phyloP scores from a whole-genome alignment of 1,139 yeast species.

The Yamadazyma trypodendri region DNA sequence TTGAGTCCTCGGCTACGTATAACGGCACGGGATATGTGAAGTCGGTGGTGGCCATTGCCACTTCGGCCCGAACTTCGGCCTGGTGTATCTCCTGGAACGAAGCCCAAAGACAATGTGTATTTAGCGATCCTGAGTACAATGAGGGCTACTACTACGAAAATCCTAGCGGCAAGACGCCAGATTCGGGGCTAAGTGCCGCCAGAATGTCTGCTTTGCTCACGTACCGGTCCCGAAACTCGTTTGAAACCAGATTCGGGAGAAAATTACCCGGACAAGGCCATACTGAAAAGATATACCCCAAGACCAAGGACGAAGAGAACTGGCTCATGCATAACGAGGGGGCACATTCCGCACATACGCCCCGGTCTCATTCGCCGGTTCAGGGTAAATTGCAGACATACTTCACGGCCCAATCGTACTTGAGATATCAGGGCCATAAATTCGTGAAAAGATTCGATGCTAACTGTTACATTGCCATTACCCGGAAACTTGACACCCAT shows the following conservation, averaged over 20 bases:
- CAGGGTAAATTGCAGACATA: slow-evolving; percentile 68
- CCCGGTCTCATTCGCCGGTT: not conserved
- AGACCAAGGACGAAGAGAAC: slow-evolving; percentile 44
- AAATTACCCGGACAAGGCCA: slow-evolving; percentile 47
- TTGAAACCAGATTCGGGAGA: slow-evolving; percentile 88
- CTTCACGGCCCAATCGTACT: slow-evolving; percentile 92
- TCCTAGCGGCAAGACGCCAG: slow-evolving; percentile 66
- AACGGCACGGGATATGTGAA: slow-evolving; percentile 71
- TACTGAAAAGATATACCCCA: slow-evolving; percentile 25
- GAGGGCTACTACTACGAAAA: slow-evolving; percentile 80
- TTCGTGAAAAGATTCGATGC: slow-evolving; percentile 91
- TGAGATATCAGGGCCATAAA: slow-evolving; percentile 90
- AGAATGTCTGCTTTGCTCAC: slow-evolving; percentile 95
- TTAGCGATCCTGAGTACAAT: slow-evolving; percentile 87
- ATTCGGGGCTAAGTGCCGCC: slow-evolving; percentile 88
- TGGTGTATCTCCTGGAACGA: slow-evolving; percentile 99
- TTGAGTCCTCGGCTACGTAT: slow-evolving; percentile 75
- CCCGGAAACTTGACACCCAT: slow-evolving; percentile 92
- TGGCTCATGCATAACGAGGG: slow-evolving; percentile 49
- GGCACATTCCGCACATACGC: slow-evolving; percentile 16
- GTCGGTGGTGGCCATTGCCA: slow-evolving; percentile 80
- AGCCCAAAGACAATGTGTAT: slow-evolving; percentile 93
- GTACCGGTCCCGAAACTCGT: slow-evolving; percentile 87
- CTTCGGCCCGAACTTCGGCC: slow-evolving; percentile 92
- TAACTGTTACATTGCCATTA: slow-evolving; percentile 90